Percentiles rank a stretch among this genome's conserved stretches.
phyloP scores from a whole-genome alignment of 306 rosid genomes.

The Mucuna pruriens region DNA sequence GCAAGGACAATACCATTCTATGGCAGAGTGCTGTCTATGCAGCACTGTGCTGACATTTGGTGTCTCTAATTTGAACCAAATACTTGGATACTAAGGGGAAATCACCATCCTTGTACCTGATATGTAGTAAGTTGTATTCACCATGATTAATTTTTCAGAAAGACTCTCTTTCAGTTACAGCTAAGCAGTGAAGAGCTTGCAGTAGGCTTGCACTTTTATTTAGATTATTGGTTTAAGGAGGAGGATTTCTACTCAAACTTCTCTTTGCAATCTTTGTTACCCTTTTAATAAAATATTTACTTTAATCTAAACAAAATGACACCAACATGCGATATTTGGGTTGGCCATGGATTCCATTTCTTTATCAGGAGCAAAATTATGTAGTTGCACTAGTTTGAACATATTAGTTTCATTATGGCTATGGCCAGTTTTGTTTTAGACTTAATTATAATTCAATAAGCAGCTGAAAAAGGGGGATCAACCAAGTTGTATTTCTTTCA shows the following conservation, averaged over 20 bases:
- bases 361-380: not conserved
- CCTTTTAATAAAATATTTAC: not conserved
- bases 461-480: not conserved
- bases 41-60: not conserved
- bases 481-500: not conserved
- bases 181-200: not conserved
- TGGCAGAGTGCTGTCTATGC: not conserved
- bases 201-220: not conserved
- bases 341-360: not conserved
- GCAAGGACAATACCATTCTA: not conserved
- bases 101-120: not conserved
- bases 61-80: not conserved
- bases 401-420: not conserved
- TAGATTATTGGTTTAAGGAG: not conserved
- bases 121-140: not conserved
- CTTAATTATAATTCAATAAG: conserved; percentile 6
- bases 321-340: not conserved
- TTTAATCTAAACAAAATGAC: not conserved
- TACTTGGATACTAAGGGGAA: not conserved
- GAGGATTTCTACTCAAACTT: conserved; percentile 12
- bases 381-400: not conserved
- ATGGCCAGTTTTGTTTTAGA: conserved; percentile 3
- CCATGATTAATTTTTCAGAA: not conserved
- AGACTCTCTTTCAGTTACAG: not conserved
- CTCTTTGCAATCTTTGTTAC: not conserved